Evolutionary conservation across 169 alveolate species (phyloP).

Genomic region (Pseudocohnilembus persalinus): DNA sequence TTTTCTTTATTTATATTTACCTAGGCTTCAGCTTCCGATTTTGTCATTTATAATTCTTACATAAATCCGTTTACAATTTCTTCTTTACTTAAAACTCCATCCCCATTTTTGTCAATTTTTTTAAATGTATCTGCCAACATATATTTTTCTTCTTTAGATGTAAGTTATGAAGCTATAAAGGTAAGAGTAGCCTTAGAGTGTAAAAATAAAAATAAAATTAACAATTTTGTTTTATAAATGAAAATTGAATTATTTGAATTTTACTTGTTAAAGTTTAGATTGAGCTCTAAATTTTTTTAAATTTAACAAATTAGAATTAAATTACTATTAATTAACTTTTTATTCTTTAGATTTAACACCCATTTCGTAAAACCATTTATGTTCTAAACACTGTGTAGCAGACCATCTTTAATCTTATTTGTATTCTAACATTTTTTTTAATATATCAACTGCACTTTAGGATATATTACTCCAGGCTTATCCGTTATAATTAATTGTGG

Average conservation of each 20-base stretch:
- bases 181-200: slow-evolving; percentile 64
- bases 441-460: slow-evolving; percentile 87
- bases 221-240: slow-evolving; percentile 12
- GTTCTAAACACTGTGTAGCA: slow-evolving; percentile 83
- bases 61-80: slow-evolving; percentile 36
- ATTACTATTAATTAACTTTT: slow-evolving; percentile 32
- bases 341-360: slow-evolving; percentile 19
- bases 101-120: slow-evolving; percentile 43
- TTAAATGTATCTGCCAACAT: slow-evolving; percentile 32
- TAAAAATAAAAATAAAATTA: slow-evolving; percentile 22
- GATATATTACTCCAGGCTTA: slow-evolving; percentile 86
- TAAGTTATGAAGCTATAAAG: slow-evolving; percentile 62
- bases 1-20: no score
- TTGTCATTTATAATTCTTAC: background rate
- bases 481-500: slow-evolving; percentile 61
- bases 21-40: background rate
- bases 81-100: slow-evolving; percentile 35
- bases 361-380: slow-evolving; percentile 81
- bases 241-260: slow-evolving; percentile 72
- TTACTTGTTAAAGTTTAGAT: slow-evolving; percentile 53
- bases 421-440: slow-evolving; percentile 78
- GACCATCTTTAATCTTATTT: slow-evolving; percentile 84
- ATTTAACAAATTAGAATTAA: slow-evolving; percentile 13
- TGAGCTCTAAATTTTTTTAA: slow-evolving; percentile 58
- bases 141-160: slow-evolving; percentile 62